Evolutionary conservation across 2,329 filamentous ascomycete species (phyloP).

Genomic region (Calycina marina): DNA sequence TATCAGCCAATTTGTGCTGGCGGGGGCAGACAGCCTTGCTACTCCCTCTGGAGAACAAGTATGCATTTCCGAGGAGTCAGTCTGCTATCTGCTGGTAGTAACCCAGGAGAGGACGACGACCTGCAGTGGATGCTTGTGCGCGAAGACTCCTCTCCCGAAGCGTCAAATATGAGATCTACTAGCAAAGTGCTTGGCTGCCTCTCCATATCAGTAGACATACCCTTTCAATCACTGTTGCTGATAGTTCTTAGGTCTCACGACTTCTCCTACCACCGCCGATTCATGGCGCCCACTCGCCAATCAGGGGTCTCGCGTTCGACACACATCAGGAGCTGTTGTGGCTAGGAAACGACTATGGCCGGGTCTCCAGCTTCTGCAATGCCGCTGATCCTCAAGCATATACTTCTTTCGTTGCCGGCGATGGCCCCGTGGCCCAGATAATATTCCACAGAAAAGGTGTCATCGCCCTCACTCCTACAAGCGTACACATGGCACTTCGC

Average conservation of each 20-base stretch:
- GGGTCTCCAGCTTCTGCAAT: constrained; percentile 69
- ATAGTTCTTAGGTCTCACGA: constrained; percentile 52
- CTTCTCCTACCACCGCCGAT: constrained; percentile 55
- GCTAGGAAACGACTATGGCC: constrained; percentile 78
- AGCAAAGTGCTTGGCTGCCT: constrained; percentile 4
- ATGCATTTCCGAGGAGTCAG: not conserved
- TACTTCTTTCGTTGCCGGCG: constrained; percentile 69
- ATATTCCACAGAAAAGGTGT: constrained; percentile 86
- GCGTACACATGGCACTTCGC: constrained; percentile 78
- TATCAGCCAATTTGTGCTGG: not conserved
- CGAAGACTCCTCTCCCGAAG: constrained; percentile 4
- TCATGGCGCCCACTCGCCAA: constrained; percentile 54
- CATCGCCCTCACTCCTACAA: constrained; percentile 66
- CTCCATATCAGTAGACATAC: not conserved
- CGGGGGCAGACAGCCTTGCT: constrained; percentile 1
- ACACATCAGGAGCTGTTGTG: constrained; percentile 79
- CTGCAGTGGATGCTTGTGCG: not conserved
- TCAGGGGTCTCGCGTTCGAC: constrained; percentile 79
- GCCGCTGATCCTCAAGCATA: constrained; percentile 75
- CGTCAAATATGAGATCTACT: constrained; percentile 6
- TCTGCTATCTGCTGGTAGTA: not conserved
- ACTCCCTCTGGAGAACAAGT: not conserved
- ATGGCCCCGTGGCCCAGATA: constrained; percentile 75
- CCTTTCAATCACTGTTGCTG: constrained; percentile 8
- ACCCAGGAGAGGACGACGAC: not conserved